Evolutionary conservation across 176 grass and related monocot species (phyloP).

Genomic region (Chloris gayana): DNA sequence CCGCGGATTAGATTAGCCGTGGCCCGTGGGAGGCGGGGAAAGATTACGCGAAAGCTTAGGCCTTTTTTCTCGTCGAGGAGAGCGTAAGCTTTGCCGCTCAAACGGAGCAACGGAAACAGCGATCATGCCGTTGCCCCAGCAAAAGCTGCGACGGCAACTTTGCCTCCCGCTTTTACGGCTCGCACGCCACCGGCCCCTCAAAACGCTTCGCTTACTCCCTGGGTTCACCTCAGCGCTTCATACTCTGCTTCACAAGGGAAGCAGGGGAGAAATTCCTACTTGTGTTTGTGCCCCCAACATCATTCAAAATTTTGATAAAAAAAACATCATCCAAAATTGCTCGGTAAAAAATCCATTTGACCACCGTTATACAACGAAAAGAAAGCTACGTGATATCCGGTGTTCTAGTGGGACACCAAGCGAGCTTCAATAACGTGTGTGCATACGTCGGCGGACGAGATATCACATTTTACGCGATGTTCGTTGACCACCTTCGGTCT

Average conservation of each 20-base stretch:
- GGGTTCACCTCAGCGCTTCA: neutral
- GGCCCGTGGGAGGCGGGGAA: neutral
- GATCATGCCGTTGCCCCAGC: slow-evolving; percentile 4
- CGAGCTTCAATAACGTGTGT: too few species aligned
- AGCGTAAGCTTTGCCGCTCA: neutral
- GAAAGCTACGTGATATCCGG: too few species aligned
- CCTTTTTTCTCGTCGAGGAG: neutral
- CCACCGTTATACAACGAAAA: too few species aligned
- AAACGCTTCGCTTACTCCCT: neutral
- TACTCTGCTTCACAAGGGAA: neutral
- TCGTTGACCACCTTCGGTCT: neutral
- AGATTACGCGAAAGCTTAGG: neutral
- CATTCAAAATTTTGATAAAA: too few species aligned
- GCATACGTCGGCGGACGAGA: too few species aligned
- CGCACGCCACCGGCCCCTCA: neutral
- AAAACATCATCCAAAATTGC: too few species aligned
- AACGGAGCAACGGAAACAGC: neutral
- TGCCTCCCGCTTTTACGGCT: slow-evolving; percentile 36
- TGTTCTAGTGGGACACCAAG: too few species aligned
- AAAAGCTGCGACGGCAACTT: slow-evolving; percentile 41
- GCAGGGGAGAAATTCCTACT: too few species aligned
- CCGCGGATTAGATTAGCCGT: too few species aligned
- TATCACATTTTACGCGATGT: too few species aligned
- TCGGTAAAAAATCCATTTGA: too few species aligned
- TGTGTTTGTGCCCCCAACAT: too few species aligned